Base-by-base conservation (phyloP, 805 yeast genomes). In the Saccharomyces paradoxus region DNA sequence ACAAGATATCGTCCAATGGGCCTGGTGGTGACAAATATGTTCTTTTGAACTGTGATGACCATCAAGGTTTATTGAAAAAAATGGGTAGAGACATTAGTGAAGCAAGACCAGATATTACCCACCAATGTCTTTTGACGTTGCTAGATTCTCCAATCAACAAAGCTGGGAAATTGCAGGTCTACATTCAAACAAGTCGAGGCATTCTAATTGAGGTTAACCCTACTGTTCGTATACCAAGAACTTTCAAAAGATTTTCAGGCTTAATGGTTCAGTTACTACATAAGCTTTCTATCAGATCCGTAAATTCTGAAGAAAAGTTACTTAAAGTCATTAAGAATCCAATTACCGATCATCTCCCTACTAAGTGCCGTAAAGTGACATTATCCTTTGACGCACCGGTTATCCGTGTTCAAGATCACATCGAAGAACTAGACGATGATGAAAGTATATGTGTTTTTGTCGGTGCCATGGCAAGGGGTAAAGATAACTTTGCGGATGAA, bases 401-500 rank as follows among this genome's bases (percentile, higher is more conserved):
- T 51, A 81, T 81, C 60, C 80, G 90, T 62, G 96, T 89, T 3
- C 95, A 89, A 71, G 96, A 91, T 66, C 91, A 89, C 69, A 91
- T 91, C 44, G 60, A 64, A 46, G 85, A 85, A 55, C 75, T 94
- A 63, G 96, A 83, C 63, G 84, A 82, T 2, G 96, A 89, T 67
- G 97, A 94, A 75, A 87, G 96, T 67, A 84, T 94, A 63, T 94
- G 99, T 78, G 97, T 94, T 28, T 94, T 94, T 72, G 97, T 94
- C 49, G 99, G 99, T 68, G 96, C 99, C 49, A 94, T 94, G 97
- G 99, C 99, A 22, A 84, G 97, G 71, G 99, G 99, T 67, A 87
- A 86, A 69, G 99, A 94, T 73, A 90, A 84, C 63, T 94, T 94
- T 72, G 99, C 99, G 26, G 99, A 94, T 71, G 98, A 91, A 71